Conservation (phyloP, 2,329 filamentous ascomycete species). For the Emmonsia crescens region DNA sequence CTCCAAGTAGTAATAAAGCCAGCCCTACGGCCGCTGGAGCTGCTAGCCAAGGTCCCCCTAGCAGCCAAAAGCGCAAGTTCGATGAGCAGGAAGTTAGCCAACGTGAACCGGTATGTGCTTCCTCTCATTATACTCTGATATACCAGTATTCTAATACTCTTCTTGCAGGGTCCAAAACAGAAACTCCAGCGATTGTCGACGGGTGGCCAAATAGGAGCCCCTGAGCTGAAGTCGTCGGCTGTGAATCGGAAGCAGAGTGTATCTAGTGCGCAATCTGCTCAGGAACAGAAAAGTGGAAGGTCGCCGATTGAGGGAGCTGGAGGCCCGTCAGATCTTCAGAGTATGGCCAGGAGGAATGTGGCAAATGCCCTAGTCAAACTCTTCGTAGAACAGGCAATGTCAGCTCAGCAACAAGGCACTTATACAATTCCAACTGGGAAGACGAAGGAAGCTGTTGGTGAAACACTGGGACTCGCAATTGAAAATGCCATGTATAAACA, state of each 20-base stretch:
- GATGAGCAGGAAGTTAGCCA: slow-evolving; percentile 26
- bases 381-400: slow-evolving; percentile 54
- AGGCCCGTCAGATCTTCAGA: slow-evolving; percentile 40
- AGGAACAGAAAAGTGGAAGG: slow-evolving; percentile 22
- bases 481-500: slow-evolving; percentile 57
- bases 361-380: slow-evolving; percentile 62
- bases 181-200: slow-evolving; percentile 33
- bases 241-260: slow-evolving; percentile 25
- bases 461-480: slow-evolving; percentile 64
- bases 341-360: slow-evolving; percentile 53
- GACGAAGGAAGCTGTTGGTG: slow-evolving; percentile 53
- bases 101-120: slow-evolving; percentile 23
- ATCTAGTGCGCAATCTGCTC: slow-evolving; percentile 19
- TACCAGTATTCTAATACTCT: slow-evolving; percentile 17
- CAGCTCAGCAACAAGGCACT: slow-evolving; percentile 54
- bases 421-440: slow-evolving; percentile 54
- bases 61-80: slow-evolving; percentile 36
- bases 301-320: slow-evolving; percentile 23
- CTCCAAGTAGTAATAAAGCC: slow-evolving; percentile 19
- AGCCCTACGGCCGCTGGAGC: slow-evolving; percentile 4
- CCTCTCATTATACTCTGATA: neutral
- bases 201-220: slow-evolving; percentile 10
- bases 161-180: slow-evolving; percentile 27
- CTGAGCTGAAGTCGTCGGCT: slow-evolving; percentile 18
- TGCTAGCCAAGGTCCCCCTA: slow-evolving; percentile 13